Conservation (phyloP, 2,329 filamentous ascomycete genomes). For the Biscogniauxia sp. region DNA sequence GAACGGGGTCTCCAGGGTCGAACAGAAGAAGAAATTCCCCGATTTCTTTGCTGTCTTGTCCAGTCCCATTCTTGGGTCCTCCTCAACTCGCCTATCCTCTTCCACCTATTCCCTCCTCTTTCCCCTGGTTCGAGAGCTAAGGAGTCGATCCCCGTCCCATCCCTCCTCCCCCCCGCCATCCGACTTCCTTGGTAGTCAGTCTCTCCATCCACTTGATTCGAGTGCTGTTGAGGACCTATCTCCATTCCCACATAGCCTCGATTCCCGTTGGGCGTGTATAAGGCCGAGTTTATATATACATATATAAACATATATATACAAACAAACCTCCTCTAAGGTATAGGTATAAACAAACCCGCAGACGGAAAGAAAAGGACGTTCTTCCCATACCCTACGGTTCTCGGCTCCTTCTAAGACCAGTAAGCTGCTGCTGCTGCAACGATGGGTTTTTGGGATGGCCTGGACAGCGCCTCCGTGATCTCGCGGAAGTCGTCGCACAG, state of each 20-base stretch:
- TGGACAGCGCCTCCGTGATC: constrained; percentile 34
- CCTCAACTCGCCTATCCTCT: neutral
- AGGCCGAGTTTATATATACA: neutral
- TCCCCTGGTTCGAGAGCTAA: neutral
- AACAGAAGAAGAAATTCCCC: too few species aligned
- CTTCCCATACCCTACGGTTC: neutral
- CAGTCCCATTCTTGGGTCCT: too few species aligned
- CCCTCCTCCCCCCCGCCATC: neutral
- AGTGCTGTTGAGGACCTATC: neutral
- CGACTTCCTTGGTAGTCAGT: neutral
- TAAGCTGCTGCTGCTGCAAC: neutral
- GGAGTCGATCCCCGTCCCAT: neutral
- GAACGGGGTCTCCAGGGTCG: too few species aligned
- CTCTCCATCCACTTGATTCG: neutral
- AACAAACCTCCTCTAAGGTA: too few species aligned
- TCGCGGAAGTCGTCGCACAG: constrained; percentile 26
- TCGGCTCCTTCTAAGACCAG: neutral
- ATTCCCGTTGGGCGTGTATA: neutral
- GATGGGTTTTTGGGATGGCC: constrained; percentile 33
- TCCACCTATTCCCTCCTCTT: neutral
- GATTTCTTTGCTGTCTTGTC: too few species aligned
- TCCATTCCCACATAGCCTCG: neutral
- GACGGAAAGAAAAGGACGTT: neutral
- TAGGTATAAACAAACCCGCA: too few species aligned
- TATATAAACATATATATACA: neutral